These are phyloP conservation scores for Cantharellus cinnabarinus DNA, from an alignment of 768 basidiomycete species.

Conservation along the genomic window DNA sequence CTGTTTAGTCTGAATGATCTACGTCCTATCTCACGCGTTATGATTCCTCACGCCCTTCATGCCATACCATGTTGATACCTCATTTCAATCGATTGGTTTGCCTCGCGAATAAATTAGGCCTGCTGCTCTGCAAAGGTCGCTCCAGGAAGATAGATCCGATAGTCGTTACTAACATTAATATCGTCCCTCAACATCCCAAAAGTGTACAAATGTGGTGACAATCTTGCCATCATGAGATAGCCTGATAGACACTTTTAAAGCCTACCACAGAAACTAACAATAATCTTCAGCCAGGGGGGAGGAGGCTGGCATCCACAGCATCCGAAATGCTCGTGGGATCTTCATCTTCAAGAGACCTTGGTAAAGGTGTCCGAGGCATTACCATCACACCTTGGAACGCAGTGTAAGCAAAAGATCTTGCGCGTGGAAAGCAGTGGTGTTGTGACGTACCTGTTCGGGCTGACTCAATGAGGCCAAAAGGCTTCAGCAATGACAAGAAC, in stretches of 20 bases:
- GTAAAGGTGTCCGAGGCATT: constrained; percentile 90
- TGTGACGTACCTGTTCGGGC: constrained; percentile 63
- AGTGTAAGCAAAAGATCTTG: neutral
- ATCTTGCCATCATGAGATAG: too few species aligned
- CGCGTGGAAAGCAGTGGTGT: neutral
- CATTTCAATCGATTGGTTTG: too few species aligned
- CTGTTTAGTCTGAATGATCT: neutral
- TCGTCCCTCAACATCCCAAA: too few species aligned
- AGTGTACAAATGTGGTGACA: too few species aligned
- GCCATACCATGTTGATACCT: neutral
- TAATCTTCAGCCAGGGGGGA: constrained; percentile 64
- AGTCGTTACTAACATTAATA: too few species aligned
- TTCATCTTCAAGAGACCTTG: constrained; percentile 30
- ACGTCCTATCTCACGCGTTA: neutral
- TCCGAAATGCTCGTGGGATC: constrained; percentile 29
- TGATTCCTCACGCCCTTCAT: neutral
- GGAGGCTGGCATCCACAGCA: constrained; percentile 70
- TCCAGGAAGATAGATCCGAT: too few species aligned
- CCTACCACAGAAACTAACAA: too few species aligned
- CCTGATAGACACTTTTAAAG: too few species aligned
- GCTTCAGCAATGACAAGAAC: constrained; percentile 76
- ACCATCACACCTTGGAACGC: constrained; percentile 66
- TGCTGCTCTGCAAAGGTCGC: too few species aligned
- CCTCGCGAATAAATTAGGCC: too few species aligned
- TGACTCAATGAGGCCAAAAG: constrained; percentile 89